phyloP scores from a whole-genome alignment of 1,139 yeast species.

The Entelexis paramagnoliae region DNA sequence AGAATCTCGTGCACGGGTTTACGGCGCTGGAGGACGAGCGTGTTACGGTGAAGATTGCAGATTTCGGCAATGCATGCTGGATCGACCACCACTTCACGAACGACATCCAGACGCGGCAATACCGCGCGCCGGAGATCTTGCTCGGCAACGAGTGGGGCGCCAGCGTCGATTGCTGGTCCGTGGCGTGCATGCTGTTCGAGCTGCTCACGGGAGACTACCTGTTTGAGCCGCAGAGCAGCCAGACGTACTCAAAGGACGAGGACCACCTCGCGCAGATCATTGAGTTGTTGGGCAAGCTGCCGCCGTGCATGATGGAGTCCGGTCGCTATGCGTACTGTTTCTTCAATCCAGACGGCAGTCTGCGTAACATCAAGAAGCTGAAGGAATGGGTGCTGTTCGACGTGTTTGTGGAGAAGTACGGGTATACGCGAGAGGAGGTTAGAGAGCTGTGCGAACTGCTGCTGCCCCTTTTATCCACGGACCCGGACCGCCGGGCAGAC shows the following conservation, averaged over 20 bases:
- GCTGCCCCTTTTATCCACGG: conserved; percentile 59
- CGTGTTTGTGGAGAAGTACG: conserved; percentile 65
- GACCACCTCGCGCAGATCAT: conserved; percentile 81
- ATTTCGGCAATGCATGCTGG: conserved; percentile 80
- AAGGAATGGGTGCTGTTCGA: conserved; percentile 60
- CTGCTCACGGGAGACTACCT: conserved; percentile 74
- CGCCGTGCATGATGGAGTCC: conserved; percentile 42
- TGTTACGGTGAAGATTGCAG: conserved; percentile 62
- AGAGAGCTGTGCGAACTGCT: conserved; percentile 51
- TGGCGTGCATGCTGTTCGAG: conserved; percentile 74
- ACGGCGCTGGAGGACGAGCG: conserved; percentile 24
- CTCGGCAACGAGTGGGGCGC: conserved; percentile 73
- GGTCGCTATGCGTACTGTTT: conserved; percentile 46
- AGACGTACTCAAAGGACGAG: conserved; percentile 57
- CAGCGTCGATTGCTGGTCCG: conserved; percentile 72
- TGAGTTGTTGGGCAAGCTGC: conserved; percentile 57
- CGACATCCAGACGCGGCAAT: conserved; percentile 80
- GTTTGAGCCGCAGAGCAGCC: conserved; percentile 69
- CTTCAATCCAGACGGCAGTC: conserved; percentile 45
- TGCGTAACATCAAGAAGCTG: conserved; percentile 50
- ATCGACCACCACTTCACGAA: conserved; percentile 61
- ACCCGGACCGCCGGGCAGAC: conserved; percentile 63
- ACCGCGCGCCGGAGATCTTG: conserved; percentile 69
- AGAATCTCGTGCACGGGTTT: conserved; percentile 6
- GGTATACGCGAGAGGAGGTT: conserved; percentile 47